Conservation (phyloP, 2,329 filamentous ascomycete genomes). For the Alternaria panax region DNA sequence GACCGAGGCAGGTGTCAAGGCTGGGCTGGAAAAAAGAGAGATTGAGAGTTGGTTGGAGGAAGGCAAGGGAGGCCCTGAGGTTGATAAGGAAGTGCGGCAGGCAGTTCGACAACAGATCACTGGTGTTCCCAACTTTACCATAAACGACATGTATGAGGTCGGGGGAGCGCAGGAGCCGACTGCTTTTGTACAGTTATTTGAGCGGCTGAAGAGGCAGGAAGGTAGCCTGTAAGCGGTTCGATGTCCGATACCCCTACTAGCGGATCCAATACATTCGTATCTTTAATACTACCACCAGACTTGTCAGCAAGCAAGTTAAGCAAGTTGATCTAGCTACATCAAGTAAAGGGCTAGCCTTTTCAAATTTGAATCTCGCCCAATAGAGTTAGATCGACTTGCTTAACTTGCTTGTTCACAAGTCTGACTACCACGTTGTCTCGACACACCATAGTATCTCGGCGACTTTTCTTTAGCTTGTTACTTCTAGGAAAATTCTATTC, state of each 20-base stretch:
- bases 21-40: conserved; percentile 54
- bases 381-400: no score
- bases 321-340: no score
- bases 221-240: conserved; percentile 23
- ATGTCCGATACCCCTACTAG: neutral
- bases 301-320: no score
- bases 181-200: conserved; percentile 71
- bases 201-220: conserved; percentile 62
- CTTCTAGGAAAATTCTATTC: neutral
- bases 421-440: no score
- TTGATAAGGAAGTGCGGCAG: conserved; percentile 57
- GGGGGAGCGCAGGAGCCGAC: conserved; percentile 75
- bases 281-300: no score
- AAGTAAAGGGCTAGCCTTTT: no score
- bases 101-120: conserved; percentile 60
- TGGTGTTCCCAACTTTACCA: conserved; percentile 78
- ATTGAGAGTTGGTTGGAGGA: conserved; percentile 54
- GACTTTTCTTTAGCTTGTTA: neutral
- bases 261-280: neutral
- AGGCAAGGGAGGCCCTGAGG: conserved; percentile 54
- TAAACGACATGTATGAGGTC: conserved; percentile 72
- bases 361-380: no score
- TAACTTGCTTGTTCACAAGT: no score
- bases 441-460: neutral
- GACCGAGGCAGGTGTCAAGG: conserved; percentile 51